Conservation (phyloP, 2,329 filamentous ascomycete genomes). For the Trichophaea hybrida region DNA sequence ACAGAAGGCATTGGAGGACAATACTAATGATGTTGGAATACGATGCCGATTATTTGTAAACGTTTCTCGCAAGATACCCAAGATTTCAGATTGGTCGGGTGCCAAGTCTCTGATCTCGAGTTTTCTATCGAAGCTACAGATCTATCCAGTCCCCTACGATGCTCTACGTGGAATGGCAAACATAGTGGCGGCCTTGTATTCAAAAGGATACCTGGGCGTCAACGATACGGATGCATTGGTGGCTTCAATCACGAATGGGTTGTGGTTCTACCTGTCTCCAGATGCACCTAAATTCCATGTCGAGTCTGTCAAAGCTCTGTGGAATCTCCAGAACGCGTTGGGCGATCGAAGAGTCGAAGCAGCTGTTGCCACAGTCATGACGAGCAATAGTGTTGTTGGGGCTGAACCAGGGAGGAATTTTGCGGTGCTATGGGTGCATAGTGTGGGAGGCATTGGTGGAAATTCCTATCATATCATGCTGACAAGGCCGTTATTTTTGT, state of each 20-base stretch:
- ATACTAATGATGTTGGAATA: slow-evolving; percentile 19
- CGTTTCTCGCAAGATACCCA: slow-evolving; percentile 24
- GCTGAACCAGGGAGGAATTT: slow-evolving; percentile 55
- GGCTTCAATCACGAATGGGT: slow-evolving; percentile 50
- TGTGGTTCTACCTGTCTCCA: slow-evolving; percentile 72
- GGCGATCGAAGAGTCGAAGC: slow-evolving; percentile 65
- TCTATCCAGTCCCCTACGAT: slow-evolving; percentile 17
- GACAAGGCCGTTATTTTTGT: slow-evolving; percentile 63
- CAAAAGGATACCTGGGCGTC: slow-evolving; percentile 28
- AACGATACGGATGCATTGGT: slow-evolving; percentile 47
- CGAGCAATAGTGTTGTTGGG: slow-evolving; percentile 34
- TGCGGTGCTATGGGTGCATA: slow-evolving; percentile 69
- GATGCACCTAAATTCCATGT: slow-evolving; percentile 83
- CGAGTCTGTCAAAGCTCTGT: slow-evolving; percentile 72
- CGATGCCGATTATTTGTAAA: slow-evolving; percentile 24
- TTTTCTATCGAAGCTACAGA: slow-evolving; percentile 13
- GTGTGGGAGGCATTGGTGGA: slow-evolving; percentile 28
- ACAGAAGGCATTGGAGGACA: slow-evolving; percentile 8
- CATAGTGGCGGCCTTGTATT: slow-evolving; percentile 27
- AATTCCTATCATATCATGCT: slow-evolving; percentile 52
- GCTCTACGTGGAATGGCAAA: slow-evolving; percentile 23
- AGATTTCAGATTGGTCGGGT: slow-evolving; percentile 10
- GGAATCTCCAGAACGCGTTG: slow-evolving; percentile 66
- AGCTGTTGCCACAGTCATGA: slow-evolving; percentile 55
- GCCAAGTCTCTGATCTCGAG: slow-evolving; percentile 12